These are phyloP conservation scores for Cicer bijugum DNA, from an alignment of 306 rosid genomes.

Conservation along the genomic window DNA sequence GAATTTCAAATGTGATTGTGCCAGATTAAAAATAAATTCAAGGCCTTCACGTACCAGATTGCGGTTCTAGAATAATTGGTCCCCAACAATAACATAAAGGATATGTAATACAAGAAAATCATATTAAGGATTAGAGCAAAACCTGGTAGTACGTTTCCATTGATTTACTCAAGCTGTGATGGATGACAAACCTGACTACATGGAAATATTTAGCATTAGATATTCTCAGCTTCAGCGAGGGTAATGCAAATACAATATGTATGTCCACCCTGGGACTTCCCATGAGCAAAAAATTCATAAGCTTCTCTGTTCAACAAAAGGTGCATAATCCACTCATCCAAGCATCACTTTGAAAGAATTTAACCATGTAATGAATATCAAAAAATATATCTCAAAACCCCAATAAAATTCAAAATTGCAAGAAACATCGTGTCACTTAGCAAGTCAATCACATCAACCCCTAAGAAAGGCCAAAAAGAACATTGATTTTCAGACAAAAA, in stretches of 20 bases:
- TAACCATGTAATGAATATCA: conserved; percentile 14
- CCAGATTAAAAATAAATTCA: conserved; percentile 14
- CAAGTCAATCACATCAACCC: conserved; percentile 11
- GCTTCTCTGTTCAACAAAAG: conserved; percentile 34
- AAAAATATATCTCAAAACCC: conserved; percentile 17
- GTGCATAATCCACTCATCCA: conserved; percentile 14
- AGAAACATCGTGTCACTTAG: conserved; percentile 14
- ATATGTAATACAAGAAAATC: conserved; percentile 32
- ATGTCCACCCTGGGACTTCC: conserved; percentile 36
- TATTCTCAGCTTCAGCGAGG: conserved; percentile 33
- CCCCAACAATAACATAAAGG: conserved; percentile 27
- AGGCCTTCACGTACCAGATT: conserved; percentile 25
- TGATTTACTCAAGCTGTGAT: conserved; percentile 97
- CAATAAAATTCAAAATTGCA: conserved; percentile 12
- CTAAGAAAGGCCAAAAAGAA: conserved; percentile 17
- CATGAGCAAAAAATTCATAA: conserved; percentile 28
- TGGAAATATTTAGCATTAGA: conserved; percentile 49
- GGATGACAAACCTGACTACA: conserved; percentile 98
- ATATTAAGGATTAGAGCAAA: conserved; percentile 40
- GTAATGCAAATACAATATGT: conserved; percentile 37
- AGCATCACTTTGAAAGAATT: conserved; percentile 34
- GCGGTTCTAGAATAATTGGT: conserved; percentile 28
- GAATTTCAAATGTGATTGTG: conserved; percentile 12
- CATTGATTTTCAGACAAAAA: conserved; percentile 18
- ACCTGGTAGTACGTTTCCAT: conserved; percentile 99